Evolutionary conservation across 73 alveolate species (phyloP).

Genomic region (Symbiodinium pilosum): DNA sequence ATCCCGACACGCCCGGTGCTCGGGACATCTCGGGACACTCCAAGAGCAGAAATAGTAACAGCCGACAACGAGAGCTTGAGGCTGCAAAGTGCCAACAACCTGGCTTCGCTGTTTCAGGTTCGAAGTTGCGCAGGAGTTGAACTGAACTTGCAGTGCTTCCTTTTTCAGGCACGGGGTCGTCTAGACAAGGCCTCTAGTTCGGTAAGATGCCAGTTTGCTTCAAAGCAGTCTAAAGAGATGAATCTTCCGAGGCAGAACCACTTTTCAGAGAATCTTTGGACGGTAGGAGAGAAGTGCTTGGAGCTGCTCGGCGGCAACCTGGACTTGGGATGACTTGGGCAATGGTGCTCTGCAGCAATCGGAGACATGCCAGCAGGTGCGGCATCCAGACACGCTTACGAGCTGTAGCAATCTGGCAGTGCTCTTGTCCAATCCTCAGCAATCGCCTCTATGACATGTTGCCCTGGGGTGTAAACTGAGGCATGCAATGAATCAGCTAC

Average conservation of each 20-base stretch:
- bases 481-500: conserved; percentile 67
- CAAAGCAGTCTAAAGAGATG: neutral
- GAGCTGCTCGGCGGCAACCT: neutral
- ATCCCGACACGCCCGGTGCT: conserved; percentile 34
- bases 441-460: neutral
- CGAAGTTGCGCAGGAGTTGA: neutral
- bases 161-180: neutral
- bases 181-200: neutral
- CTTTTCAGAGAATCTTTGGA: conserved; percentile 45
- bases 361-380: neutral
- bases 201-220: neutral
- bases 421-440: conserved; percentile 3
- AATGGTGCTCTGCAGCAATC: neutral
- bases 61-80: neutral
- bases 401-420: conserved; percentile 79
- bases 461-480: no score
- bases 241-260: conserved; percentile 44
- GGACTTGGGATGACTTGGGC: neutral
- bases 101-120: conserved; percentile 68
- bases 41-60: no score
- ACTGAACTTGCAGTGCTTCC: neutral
- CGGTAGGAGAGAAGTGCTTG: conserved; percentile 31
- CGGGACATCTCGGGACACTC: neutral
- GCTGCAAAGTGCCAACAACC: conserved; percentile 64
- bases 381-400: conserved; percentile 73